phyloP scores from a whole-genome alignment of 371 early-diverging fungal genomes.

The Polyrhizophydium stewartii region DNA sequence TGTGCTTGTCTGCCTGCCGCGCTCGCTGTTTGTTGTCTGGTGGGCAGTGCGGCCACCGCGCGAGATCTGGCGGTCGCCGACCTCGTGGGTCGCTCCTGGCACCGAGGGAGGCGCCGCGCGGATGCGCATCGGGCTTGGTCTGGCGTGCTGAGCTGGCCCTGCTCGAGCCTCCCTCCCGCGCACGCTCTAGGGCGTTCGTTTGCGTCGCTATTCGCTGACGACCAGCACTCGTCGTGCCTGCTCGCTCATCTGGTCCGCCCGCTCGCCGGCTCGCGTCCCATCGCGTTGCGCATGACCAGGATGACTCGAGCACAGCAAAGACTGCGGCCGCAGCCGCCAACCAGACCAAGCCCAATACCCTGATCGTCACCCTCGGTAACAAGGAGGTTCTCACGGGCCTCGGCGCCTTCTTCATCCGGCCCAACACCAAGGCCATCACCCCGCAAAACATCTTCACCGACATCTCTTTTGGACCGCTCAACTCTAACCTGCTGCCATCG shows the following conservation, averaged over 20 bases:
- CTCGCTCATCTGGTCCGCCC: too few relatives aligned
- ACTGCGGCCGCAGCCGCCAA: constrained; percentile 2
- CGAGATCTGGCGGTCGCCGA: too few relatives aligned
- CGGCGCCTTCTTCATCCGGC: constrained; percentile 51
- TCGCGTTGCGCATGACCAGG: too few relatives aligned
- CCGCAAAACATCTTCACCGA: constrained; percentile 42
- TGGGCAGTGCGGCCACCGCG: too few relatives aligned
- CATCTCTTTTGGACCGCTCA: constrained; percentile 43
- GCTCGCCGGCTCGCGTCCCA: too few relatives aligned
- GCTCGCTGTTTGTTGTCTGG: neutral
- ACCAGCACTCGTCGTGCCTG: too few relatives aligned
- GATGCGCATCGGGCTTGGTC: too few relatives aligned
- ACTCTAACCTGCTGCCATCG: constrained; percentile 45
- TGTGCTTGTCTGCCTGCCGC: neutral
- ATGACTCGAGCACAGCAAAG: constrained; percentile 1
- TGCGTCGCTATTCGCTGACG: too few relatives aligned
- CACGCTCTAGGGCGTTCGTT: neutral
- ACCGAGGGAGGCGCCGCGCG: too few relatives aligned
- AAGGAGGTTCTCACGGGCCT: constrained; percentile 41
- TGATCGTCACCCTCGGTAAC: constrained; percentile 46
- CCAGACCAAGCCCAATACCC: constrained; percentile 21
- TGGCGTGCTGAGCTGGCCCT: too few relatives aligned
- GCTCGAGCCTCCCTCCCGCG: neutral
- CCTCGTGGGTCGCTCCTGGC: too few relatives aligned
- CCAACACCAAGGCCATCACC: constrained; percentile 48